These are phyloP conservation scores for Fusarium lyarnte DNA, from an alignment of 2,329 filamentous ascomycete genomes.

Conservation along the genomic window DNA sequence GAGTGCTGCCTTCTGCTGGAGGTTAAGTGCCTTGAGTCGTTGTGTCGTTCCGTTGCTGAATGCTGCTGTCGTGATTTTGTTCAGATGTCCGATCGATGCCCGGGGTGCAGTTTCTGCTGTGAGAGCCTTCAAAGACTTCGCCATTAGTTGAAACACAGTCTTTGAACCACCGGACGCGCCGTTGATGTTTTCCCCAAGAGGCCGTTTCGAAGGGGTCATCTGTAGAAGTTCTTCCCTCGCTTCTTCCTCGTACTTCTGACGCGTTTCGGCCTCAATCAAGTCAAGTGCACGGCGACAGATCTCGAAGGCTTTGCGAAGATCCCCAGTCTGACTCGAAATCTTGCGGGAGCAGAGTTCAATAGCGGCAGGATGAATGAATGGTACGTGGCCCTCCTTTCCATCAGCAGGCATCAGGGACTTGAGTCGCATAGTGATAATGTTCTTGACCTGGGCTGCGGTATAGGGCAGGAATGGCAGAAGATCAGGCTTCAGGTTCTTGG, in stretches of 20 bases:
- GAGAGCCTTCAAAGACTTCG: constrained; percentile 66
- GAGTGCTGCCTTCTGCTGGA: constrained; percentile 95
- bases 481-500: constrained; percentile 88
- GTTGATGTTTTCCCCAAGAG: constrained; percentile 84
- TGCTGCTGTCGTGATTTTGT: constrained; percentile 86
- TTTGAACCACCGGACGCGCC: constrained; percentile 57
- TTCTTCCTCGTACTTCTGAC: constrained; percentile 74
- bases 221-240: constrained; percentile 65
- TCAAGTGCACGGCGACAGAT: constrained; percentile 91
- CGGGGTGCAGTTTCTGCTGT: constrained; percentile 85
- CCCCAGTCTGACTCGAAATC: constrained; percentile 91
- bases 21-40: constrained; percentile 85
- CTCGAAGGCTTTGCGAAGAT: constrained; percentile 94
- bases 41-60: constrained; percentile 91
- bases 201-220: constrained; percentile 76
- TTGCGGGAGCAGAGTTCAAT: constrained; percentile 96
- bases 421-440: constrained; percentile 85
- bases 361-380: constrained; percentile 92
- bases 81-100: constrained; percentile 89
- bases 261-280: constrained; percentile 85
- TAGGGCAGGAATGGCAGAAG: constrained; percentile 94
- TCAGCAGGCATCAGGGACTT: constrained; percentile 72
- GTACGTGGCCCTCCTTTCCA: constrained; percentile 70
- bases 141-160: constrained; percentile 59
- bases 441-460: constrained; percentile 84